A percentile compares a stretch with the other conserved stretches of the same genome.
Evolutionary conservation across 306 rosid genomes (phyloP).

Genomic region (Prinsepia uniflora): DNA sequence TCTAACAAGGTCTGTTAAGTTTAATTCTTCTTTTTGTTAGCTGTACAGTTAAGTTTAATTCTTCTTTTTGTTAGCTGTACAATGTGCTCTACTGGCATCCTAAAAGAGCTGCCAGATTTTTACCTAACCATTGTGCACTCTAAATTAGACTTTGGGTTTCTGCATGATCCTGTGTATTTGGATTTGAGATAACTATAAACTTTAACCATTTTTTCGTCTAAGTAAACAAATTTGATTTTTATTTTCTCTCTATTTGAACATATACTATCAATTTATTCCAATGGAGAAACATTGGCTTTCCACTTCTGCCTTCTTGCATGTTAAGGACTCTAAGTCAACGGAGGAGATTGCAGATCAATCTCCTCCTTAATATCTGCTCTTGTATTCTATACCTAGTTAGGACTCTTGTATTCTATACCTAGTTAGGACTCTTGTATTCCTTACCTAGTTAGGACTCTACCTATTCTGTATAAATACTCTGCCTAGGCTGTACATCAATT

Average conservation of each 20-base stretch:
- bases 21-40: slow-evolving; percentile 2
- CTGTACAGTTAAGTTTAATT: no score
- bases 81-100: not conserved
- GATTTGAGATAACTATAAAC: not conserved
- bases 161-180: not conserved
- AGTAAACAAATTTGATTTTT: no score
- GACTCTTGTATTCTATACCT: no score
- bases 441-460: no score
- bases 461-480: no score
- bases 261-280: no score
- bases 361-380: no score
- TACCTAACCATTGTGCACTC: not conserved
- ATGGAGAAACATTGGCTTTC: not conserved
- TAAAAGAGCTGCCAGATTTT: not conserved
- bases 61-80: not conserved
- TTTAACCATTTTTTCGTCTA: not conserved
- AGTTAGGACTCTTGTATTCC: no score
- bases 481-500: no score
- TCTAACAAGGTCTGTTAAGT: slow-evolving; percentile 65
- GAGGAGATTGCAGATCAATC: no score
- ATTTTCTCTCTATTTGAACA: not conserved
- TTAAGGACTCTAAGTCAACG: no score
- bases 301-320: not conserved
- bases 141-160: not conserved
- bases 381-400: no score